Conservation (phyloP, 352 stramenopile genomes). For the Phytophthora multivora region DNA sequence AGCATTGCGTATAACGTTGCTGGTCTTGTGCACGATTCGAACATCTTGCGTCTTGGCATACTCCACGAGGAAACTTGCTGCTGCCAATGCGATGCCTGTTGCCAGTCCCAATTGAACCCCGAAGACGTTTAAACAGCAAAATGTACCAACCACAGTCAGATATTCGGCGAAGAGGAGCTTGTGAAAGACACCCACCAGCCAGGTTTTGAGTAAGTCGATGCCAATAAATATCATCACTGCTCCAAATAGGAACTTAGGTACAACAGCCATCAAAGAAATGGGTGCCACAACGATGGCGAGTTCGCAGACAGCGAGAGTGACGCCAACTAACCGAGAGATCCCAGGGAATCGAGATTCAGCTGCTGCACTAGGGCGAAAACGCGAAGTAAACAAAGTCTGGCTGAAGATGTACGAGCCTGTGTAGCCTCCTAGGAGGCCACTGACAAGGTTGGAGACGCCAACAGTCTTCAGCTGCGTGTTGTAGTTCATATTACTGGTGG, state of each 20-base stretch:
- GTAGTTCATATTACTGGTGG: constrained; percentile 91
- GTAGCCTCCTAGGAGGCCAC: constrained; percentile 84
- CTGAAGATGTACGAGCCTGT: constrained; percentile 94
- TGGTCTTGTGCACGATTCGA: constrained; percentile 60
- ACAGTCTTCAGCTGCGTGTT: constrained; percentile 95
- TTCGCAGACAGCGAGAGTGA: constrained; percentile 63
- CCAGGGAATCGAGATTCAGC: constrained; percentile 44
- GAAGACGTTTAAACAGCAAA: constrained; percentile 88
- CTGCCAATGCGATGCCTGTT: constrained; percentile 48
- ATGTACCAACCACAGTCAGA: constrained; percentile 89
- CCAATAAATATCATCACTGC: constrained; percentile 97
- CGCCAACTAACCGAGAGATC: constrained; percentile 66
- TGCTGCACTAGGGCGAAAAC: constrained; percentile 50
- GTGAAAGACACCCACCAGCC: constrained; percentile 60
- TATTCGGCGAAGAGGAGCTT: constrained; percentile 89
- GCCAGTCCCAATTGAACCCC: constrained; percentile 90
- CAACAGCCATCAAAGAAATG: constrained; percentile 89
- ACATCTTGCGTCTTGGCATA: constrained; percentile 73
- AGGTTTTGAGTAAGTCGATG: constrained; percentile 92
- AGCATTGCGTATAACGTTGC: constrained; percentile 67
- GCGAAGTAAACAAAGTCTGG: constrained; percentile 91
- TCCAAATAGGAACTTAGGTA: constrained; percentile 98
- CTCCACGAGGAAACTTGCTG: constrained; percentile 86
- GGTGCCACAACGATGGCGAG: constrained; percentile 74
- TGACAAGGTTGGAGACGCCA: constrained; percentile 92